Conservation (phyloP, 106 monocot species). For the Xerophyta viscosa region DNA sequence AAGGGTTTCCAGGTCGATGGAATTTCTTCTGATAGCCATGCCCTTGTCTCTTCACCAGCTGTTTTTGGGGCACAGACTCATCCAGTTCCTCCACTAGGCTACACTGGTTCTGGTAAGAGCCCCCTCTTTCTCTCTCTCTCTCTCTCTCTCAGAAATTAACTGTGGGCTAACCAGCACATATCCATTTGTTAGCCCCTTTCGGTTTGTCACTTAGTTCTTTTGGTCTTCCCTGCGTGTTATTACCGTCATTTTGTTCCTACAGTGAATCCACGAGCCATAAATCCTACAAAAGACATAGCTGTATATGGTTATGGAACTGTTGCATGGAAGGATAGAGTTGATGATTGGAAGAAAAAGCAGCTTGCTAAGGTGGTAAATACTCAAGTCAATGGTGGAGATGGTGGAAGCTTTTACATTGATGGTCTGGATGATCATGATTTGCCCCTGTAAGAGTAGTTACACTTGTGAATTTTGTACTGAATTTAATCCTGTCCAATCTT, state of each 20-base stretch:
- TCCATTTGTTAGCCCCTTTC: too few relatives aligned
- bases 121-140: too few relatives aligned
- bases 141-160: too few relatives aligned
- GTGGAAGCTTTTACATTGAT: constrained; percentile 13
- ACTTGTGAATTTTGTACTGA: too few relatives aligned
- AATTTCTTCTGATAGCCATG: constrained; percentile 38
- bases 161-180: too few relatives aligned
- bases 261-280: constrained; percentile 52
- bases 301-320: constrained; percentile 78
- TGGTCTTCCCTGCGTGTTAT: too few relatives aligned
- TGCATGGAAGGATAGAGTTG: constrained; percentile 60
- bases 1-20: constrained; percentile 28
- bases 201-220: too few relatives aligned
- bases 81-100: neutral
- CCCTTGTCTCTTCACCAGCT: constrained; percentile 32
- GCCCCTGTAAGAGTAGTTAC: constrained; percentile 45
- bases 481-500: too few relatives aligned
- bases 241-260: neutral
- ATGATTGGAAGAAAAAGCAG: constrained; percentile 48
- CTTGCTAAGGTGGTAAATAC: constrained; percentile 16
- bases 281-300: constrained; percentile 55
- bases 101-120: too few relatives aligned
- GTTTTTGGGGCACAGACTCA: constrained; percentile 6
- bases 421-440: constrained; percentile 42
- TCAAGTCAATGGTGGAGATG: constrained; percentile 5